These are phyloP conservation scores for Solanum infundibuliforme DNA, from an alignment of 257 asterid genomes.

Conservation along the genomic window DNA sequence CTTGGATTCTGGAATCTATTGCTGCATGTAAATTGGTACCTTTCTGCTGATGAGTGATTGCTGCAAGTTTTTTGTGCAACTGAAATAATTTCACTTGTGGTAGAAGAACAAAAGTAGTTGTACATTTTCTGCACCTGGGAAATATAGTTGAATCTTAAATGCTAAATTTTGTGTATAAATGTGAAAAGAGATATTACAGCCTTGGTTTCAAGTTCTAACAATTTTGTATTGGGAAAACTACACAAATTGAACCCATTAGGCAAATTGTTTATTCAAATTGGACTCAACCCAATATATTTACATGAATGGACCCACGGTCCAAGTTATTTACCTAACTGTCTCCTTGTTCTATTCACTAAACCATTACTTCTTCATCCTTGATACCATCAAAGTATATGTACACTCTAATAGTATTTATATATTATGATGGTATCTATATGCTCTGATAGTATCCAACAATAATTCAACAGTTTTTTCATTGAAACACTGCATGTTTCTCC, in stretches of 20 bases:
- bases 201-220: neutral
- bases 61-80: neutral
- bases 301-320: neutral
- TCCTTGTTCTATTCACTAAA: neutral
- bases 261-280: neutral
- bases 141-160: neutral
- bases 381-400: neutral
- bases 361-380: too few relatives aligned
- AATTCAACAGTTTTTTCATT: too few relatives aligned
- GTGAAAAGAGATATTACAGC: neutral
- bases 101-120: neutral
- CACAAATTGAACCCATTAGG: neutral
- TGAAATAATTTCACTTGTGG: neutral
- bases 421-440: neutral
- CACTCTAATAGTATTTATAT: too few relatives aligned
- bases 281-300: neutral
- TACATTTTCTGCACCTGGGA: neutral
- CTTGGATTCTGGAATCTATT: constrained; percentile 87
- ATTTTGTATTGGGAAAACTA: neutral
- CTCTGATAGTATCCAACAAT: neutral
- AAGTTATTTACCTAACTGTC: neutral
- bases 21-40: constrained; percentile 53
- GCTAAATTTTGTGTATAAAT: neutral
- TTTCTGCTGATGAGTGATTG: neutral
- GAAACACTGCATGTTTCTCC: neutral